phyloP scores from a whole-genome alignment of 768 basidiomycete genomes.

The Russula sp. region DNA sequence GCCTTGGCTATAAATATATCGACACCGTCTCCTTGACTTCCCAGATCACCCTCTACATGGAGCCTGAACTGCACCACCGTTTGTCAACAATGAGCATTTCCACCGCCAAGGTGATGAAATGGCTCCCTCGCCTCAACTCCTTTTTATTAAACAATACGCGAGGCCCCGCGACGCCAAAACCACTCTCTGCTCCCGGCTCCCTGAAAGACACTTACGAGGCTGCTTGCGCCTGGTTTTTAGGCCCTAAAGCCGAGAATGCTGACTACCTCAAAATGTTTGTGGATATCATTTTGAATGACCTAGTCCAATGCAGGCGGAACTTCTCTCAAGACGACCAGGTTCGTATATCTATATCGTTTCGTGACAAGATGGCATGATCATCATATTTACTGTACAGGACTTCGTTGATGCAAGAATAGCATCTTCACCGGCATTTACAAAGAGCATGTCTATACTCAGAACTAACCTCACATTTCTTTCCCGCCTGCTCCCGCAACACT shows the following conservation, averaged over 20 bases:
- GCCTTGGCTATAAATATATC: no score
- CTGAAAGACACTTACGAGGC: slow-evolving; percentile 29
- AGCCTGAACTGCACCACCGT: neutral
- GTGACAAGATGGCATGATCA: neutral
- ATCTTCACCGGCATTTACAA: slow-evolving; percentile 31
- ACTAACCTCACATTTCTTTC: slow-evolving; percentile 28
- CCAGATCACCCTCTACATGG: neutral
- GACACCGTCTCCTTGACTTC: no score
- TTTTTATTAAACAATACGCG: neutral
- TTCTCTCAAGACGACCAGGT: slow-evolving; percentile 39
- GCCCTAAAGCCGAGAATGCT: slow-evolving; percentile 42
- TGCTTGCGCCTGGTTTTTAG: slow-evolving; percentile 42
- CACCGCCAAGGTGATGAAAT: no score
- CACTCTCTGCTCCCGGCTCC: slow-evolving; percentile 9
- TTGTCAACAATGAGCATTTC: neutral
- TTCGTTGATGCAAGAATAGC: slow-evolving; percentile 31
- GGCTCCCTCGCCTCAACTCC: no score
- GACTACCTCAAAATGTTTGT: slow-evolving; percentile 36
- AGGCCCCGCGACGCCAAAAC: neutral
- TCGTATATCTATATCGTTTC: slow-evolving; percentile 8
- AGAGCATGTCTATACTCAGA: slow-evolving; percentile 31
- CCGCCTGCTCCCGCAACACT: slow-evolving; percentile 35
- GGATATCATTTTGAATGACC: slow-evolving; percentile 32
- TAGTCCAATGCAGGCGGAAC: slow-evolving; percentile 31
- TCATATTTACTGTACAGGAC: slow-evolving; percentile 17